These are phyloP conservation scores for Phytophthora ramorum DNA, from an alignment of 352 stramenopile genomes.

Conservation along the genomic window DNA sequence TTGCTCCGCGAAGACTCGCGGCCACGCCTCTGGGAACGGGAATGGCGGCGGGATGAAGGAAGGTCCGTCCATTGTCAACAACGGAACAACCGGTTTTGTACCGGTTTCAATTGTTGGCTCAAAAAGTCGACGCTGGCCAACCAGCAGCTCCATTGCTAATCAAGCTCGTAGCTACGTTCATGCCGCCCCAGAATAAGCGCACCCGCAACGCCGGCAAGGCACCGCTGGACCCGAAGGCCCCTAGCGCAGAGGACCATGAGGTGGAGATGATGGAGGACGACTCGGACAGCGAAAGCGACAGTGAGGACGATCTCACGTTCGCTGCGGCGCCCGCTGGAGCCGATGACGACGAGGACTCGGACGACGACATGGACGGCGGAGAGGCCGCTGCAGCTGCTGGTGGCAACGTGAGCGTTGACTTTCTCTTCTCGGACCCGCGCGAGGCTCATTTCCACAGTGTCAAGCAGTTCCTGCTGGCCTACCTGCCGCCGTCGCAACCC, in stretches of 20 bases:
- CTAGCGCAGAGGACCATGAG: constrained; percentile 18
- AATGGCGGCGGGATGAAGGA: constrained; percentile 75
- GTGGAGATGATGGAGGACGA: constrained; percentile 66
- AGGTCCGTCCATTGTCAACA: constrained; percentile 26
- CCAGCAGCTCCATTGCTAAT: constrained; percentile 13
- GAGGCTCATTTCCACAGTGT: constrained; percentile 88
- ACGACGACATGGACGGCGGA: constrained; percentile 68
- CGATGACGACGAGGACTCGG: constrained; percentile 54
- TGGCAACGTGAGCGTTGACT: constrained; percentile 76
- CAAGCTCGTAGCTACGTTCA: constrained; percentile 1
- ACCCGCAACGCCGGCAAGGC: constrained; percentile 30
- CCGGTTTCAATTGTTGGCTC: constrained; percentile 5
- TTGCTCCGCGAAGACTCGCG: constrained; percentile 45
- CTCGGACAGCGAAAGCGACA: constrained; percentile 47
- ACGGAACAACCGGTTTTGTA: constrained; percentile 6
- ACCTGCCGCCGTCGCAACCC: constrained; percentile 75
- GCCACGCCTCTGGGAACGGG: constrained; percentile 79
- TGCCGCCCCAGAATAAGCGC: constrained; percentile 49
- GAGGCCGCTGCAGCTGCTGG: constrained; percentile 37
- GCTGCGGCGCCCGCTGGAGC: constrained; percentile 34
- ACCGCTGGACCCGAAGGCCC: constrained; percentile 20
- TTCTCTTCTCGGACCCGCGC: constrained; percentile 84
- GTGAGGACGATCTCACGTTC: constrained; percentile 73
- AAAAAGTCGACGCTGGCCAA: constrained; percentile 1
- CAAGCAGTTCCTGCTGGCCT: constrained; percentile 84